Percentiles rank a stretch among this genome's conserved stretches.
Evolutionary conservation across 176 grass and related monocot species (phyloP).

Genomic region (Puya raimondii): DNA sequence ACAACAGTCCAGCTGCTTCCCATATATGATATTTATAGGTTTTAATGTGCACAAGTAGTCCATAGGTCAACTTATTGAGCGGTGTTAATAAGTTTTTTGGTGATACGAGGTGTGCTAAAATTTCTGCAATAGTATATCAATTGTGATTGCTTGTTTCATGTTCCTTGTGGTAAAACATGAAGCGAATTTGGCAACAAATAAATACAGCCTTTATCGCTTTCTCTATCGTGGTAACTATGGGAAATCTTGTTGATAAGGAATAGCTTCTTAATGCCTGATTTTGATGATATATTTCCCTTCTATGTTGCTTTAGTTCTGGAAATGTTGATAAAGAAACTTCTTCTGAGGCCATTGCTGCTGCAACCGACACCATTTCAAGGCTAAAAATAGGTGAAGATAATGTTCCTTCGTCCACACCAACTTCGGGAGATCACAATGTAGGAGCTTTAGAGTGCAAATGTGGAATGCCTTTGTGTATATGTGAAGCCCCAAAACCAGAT

Average conservation of each 20-base stretch:
- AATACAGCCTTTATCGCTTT: no score
- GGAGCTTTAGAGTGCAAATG: slow-evolving; percentile 68
- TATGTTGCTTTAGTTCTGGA: slow-evolving; percentile 35
- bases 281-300: background rate
- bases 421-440: slow-evolving; percentile 14
- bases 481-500: slow-evolving; percentile 65
- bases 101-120: background rate
- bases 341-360: slow-evolving; percentile 12
- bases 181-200: no score
- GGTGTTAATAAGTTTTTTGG: background rate
- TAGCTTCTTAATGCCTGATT: background rate
- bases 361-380: slow-evolving; percentile 57
- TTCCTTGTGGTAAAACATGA: no score
- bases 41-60: background rate
- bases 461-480: slow-evolving; percentile 98
- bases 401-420: slow-evolving; percentile 20
- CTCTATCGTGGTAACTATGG: no score
- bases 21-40: background rate
- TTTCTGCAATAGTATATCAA: no score
- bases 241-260: background rate
- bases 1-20: no score
- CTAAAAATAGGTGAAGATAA: slow-evolving; percentile 50
- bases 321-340: slow-evolving; percentile 22
- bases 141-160: no score
- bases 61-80: background rate